Percentiles rank a stretch among this genome's conserved stretches.
Conservation (phyloP, 2,329 filamentous ascomycete species). For the Pleoardoris graminearum region DNA sequence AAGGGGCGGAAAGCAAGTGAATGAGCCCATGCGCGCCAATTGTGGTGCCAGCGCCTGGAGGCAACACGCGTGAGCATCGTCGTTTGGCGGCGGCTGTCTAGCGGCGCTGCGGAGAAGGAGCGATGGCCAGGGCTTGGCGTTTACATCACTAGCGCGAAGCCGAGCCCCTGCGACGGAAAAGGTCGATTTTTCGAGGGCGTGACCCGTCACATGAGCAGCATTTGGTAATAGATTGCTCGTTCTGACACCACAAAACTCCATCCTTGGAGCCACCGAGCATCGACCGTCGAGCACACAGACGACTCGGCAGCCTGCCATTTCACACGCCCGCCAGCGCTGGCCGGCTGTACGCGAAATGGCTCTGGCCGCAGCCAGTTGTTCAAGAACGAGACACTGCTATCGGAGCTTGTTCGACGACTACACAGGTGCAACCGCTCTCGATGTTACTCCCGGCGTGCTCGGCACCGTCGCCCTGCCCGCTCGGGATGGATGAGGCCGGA, state of each 20-base stretch:
- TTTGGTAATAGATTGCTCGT: slow-evolving; percentile 29
- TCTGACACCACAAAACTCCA: slow-evolving; percentile 35
- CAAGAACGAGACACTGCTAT: background rate
- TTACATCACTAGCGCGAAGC: slow-evolving; percentile 32
- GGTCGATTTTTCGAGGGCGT: slow-evolving; percentile 10
- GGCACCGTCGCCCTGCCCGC: background rate
- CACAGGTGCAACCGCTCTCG: background rate
- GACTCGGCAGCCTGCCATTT: background rate
- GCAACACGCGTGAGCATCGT: slow-evolving; percentile 20
- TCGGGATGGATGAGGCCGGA: slow-evolving; percentile 14
- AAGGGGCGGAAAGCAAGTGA: slow-evolving; percentile 25
- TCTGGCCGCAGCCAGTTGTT: background rate
- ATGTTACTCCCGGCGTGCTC: background rate
- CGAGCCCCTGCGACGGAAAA: slow-evolving; percentile 21
- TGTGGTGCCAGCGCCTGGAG: slow-evolving; percentile 1
- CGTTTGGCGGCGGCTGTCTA: slow-evolving; percentile 21
- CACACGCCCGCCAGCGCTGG: slow-evolving; percentile 1
- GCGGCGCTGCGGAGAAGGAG: slow-evolving; percentile 13
- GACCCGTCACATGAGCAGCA: slow-evolving; percentile 24
- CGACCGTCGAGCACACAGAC: slow-evolving; percentile 1
- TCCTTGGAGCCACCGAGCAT: background rate
- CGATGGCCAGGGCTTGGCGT: slow-evolving; percentile 16
- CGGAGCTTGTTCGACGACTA: background rate
- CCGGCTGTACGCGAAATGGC: background rate
- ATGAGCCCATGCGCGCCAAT: slow-evolving; percentile 28